Conservation (phyloP, 768 basidiomycete species). For the Leccinum sublutescens region DNA sequence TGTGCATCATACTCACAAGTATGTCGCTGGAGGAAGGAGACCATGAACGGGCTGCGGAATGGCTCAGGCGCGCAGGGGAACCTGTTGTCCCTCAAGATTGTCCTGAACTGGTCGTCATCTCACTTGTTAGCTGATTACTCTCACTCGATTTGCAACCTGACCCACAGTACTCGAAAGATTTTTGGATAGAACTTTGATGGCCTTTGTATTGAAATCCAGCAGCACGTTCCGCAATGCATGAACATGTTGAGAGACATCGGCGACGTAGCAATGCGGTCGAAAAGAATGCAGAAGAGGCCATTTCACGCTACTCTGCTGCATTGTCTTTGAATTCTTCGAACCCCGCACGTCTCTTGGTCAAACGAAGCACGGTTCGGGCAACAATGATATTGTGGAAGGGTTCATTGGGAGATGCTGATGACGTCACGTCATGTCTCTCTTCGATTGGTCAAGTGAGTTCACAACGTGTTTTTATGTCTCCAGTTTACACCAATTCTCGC, state of each 20-base stretch:
- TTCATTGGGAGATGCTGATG: too few species aligned
- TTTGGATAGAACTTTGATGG: constrained; percentile 15
- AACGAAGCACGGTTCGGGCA: constrained; percentile 4
- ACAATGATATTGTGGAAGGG: not conserved
- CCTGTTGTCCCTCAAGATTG: not conserved
- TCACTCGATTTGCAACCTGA: not conserved
- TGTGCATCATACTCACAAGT: not conserved
- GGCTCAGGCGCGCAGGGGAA: too few species aligned
- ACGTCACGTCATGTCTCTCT: too few species aligned
- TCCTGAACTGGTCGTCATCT: constrained; percentile 1
- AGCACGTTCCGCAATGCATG: not conserved
- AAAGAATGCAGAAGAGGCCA: not conserved
- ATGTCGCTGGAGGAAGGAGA: not conserved
- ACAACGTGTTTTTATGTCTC: too few species aligned
- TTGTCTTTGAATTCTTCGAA: not conserved
- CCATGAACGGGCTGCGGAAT: not conserved
- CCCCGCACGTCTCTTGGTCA: constrained; percentile 1
- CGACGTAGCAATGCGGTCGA: not conserved
- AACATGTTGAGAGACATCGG: not conserved
- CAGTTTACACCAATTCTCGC: too few species aligned
- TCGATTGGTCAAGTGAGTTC: too few species aligned
- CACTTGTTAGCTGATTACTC: constrained; percentile 2
- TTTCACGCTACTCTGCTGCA: not conserved
- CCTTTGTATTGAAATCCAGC: not conserved
- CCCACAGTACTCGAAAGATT: not conserved